A percentile compares a stretch with the other conserved stretches of the same genome.
phyloP scores from a whole-genome alignment of 73 alveolate genomes.

The Stentor roeselii region DNA sequence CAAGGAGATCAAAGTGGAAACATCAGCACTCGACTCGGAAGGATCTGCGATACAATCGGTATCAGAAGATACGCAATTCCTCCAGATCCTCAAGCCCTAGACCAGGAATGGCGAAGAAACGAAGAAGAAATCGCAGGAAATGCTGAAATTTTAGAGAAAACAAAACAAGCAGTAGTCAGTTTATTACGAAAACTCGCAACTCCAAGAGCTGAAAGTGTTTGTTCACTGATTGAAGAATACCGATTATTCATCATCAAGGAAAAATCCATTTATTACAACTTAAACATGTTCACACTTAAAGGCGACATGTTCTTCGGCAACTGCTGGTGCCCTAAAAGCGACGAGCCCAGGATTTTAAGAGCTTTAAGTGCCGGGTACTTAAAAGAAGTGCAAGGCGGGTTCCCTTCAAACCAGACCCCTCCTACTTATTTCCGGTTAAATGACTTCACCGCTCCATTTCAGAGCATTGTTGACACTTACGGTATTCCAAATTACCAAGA shows the following conservation, averaged over 20 bases:
- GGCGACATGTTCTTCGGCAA: constrained; percentile 56
- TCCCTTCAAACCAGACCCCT: constrained; percentile 57
- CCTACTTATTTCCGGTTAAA: constrained; percentile 94
- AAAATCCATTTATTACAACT: constrained; percentile 50
- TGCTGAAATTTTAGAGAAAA: constrained; percentile 43
- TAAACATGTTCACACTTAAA: constrained; percentile 54
- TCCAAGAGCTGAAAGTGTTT: constrained; percentile 41
- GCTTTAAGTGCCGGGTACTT: constrained; percentile 52
- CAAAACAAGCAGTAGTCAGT: constrained; percentile 54
- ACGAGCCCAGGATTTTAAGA: constrained; percentile 50
- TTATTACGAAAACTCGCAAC: constrained; percentile 40
- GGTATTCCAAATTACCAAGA: constrained; percentile 97
- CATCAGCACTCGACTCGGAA: constrained; percentile 65
- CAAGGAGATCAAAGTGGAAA: constrained; percentile 75
- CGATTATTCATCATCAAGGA: constrained; percentile 68
- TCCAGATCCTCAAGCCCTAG: constrained; percentile 35
- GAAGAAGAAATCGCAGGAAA: constrained; percentile 47
- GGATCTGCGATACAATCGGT: constrained; percentile 83
- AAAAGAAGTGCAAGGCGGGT: constrained; percentile 70
- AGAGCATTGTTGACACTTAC: constrained; percentile 93
- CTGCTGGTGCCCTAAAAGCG: constrained; percentile 75
- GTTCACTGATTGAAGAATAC: constrained; percentile 59
- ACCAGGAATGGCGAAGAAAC: constrained; percentile 39
- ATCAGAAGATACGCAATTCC: constrained; percentile 50
- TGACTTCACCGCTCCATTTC: constrained; percentile 88